Evolutionary conservation across 495 filamentous ascomycete species (phyloP).

Genomic region (Geopyxis carbonaria): DNA sequence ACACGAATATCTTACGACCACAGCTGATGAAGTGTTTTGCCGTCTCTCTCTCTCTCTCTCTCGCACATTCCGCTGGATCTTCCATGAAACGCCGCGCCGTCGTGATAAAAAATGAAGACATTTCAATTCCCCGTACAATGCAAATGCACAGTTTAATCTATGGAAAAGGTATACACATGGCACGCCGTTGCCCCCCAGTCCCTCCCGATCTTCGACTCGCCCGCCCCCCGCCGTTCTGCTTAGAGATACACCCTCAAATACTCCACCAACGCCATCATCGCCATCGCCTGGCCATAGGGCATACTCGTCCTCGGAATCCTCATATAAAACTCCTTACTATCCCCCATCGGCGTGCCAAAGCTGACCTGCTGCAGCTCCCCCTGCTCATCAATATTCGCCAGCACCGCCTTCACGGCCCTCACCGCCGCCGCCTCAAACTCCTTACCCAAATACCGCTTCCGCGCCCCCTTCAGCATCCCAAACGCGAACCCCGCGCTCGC

Average conservation of each 20-base stretch:
- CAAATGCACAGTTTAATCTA: no score
- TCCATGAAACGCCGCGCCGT: no score
- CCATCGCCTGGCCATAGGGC: slow-evolving; percentile 68
- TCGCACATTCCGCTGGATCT: no score
- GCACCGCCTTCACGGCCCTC: slow-evolving; percentile 41
- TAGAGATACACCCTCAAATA: slow-evolving; percentile 40
- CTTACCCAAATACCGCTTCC: slow-evolving; percentile 46
- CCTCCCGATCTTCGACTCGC: no score
- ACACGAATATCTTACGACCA: no score
- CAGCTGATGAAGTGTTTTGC: no score
- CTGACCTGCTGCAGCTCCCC: slow-evolving; percentile 53
- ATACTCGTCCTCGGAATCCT: slow-evolving; percentile 52
- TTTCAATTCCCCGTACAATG: no score
- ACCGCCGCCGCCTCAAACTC: slow-evolving; percentile 36
- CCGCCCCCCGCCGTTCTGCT: no score
- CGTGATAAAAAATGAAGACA: no score
- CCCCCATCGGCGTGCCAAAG: slow-evolving; percentile 58
- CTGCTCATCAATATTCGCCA: slow-evolving; percentile 39
- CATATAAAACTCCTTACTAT: slow-evolving; percentile 49
- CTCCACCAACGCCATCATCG: slow-evolving; percentile 53
- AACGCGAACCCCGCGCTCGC: slow-evolving; percentile 63
- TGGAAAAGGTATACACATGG: no score
- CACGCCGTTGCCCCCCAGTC: no score
- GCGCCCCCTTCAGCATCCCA: slow-evolving; percentile 51
- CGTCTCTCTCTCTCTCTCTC: no score